These are phyloP conservation scores for Bifiguratus adelaidae DNA, from an alignment of 192 early-diverging fungal genomes.

Conservation along the genomic window DNA sequence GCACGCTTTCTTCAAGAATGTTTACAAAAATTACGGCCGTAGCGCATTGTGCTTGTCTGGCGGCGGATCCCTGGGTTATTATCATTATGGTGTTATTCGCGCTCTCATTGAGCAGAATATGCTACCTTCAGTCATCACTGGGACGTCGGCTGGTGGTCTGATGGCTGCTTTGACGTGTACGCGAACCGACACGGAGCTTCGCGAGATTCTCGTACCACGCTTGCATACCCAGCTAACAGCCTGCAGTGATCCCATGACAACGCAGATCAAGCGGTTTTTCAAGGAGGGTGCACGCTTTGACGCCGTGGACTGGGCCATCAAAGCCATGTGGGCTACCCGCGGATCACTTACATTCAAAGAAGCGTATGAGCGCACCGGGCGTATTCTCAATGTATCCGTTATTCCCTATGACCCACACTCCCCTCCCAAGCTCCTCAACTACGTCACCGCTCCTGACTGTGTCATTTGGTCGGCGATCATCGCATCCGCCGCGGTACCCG, in stretches of 20 bases:
- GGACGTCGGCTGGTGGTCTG: slow-evolving; percentile 55
- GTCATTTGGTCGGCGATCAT: slow-evolving; percentile 75
- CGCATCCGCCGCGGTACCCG: slow-evolving; percentile 79
- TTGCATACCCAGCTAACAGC: slow-evolving; percentile 39
- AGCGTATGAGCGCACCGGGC: slow-evolving; percentile 80
- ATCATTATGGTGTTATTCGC: slow-evolving; percentile 60
- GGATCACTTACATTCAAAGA: slow-evolving; percentile 85
- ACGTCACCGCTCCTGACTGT: slow-evolving; percentile 79
- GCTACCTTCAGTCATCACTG: slow-evolving; percentile 68
- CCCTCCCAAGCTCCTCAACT: slow-evolving; percentile 77
- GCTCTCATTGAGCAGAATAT: slow-evolving; percentile 56
- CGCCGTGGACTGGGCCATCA: slow-evolving; percentile 49
- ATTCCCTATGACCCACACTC: slow-evolving; percentile 62
- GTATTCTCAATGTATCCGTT: slow-evolving; percentile 78
- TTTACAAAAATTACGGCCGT: slow-evolving; percentile 56
- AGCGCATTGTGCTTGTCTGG: slow-evolving; percentile 73
- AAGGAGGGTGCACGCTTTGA: slow-evolving; percentile 43
- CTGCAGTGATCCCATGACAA: slow-evolving; percentile 26
- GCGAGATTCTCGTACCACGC: slow-evolving; percentile 42
- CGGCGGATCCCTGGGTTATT: slow-evolving; percentile 62
- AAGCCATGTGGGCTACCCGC: slow-evolving; percentile 54
- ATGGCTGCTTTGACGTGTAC: slow-evolving; percentile 57
- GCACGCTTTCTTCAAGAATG: slow-evolving; percentile 45
- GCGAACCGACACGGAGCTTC: slow-evolving; percentile 54
- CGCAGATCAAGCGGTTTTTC: slow-evolving; percentile 24